A percentile compares a stretch with the other conserved stretches of the same genome.
These are phyloP conservation scores for Metarhizium robertsii DNA, from an alignment of 2,329 filamentous ascomycete species.

Conservation along the genomic window DNA sequence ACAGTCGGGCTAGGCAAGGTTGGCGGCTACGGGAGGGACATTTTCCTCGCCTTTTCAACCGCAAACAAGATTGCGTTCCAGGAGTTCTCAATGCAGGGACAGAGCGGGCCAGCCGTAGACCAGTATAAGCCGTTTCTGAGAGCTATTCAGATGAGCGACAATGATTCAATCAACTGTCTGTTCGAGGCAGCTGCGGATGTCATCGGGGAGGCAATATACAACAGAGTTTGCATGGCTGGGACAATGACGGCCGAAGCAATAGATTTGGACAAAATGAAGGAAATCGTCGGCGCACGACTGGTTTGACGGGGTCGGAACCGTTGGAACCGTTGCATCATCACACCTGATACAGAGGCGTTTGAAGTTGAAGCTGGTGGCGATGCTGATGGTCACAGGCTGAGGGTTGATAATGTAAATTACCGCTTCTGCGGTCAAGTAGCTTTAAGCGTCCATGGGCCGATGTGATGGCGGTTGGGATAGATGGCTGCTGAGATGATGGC, in stretches of 20 bases:
- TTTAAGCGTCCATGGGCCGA: too few relatives aligned
- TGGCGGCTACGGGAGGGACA: conserved; percentile 53
- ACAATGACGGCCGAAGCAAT: conserved; percentile 45
- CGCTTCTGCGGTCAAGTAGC: too few relatives aligned
- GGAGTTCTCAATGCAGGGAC: conserved; percentile 11
- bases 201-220: conserved; percentile 57
- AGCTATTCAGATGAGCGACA: conserved; percentile 32
- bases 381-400: too few relatives aligned
- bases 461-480: too few relatives aligned
- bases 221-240: conserved; percentile 52
- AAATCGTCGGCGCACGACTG: conserved; percentile 32
- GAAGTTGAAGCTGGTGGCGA: background rate
- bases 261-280: conserved; percentile 35
- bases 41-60: conserved; percentile 59
- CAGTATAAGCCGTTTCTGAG: conserved; percentile 16
- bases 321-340: background rate
- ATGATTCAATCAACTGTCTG: conserved; percentile 49
- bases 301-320: conserved; percentile 4
- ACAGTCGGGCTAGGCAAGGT: conserved; percentile 52
- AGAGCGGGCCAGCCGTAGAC: conserved; percentile 5
- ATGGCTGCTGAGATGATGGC: too few relatives aligned
- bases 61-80: conserved; percentile 38
- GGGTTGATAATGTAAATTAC: background rate
- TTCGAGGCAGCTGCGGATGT: conserved; percentile 54
- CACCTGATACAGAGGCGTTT: background rate